Conservation (phyloP, 192 early-diverging fungal genomes). For the Piromyces finnis region DNA sequence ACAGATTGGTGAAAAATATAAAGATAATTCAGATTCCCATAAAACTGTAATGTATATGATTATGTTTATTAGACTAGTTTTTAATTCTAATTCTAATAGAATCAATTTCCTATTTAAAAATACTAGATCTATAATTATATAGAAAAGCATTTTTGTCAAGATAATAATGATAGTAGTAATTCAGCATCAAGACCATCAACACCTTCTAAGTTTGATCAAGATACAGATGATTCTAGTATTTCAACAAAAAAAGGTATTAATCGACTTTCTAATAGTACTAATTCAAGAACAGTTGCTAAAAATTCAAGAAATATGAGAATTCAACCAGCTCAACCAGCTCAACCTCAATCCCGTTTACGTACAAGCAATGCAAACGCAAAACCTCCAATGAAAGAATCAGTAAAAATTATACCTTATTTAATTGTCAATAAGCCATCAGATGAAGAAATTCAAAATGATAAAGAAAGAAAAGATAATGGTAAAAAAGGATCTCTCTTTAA, state of each 20-base stretch:
- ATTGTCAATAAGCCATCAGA: not conserved
- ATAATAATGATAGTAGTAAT: not conserved
- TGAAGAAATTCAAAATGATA: not conserved
- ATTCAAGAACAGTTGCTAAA: not conserved
- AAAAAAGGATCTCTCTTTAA: not conserved
- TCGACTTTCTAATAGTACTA: not conserved
- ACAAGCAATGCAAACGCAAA: not conserved
- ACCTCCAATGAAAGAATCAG: not conserved
- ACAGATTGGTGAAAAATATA: not conserved
- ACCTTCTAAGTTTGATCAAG: not conserved
- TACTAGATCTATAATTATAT: not conserved
- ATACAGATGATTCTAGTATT: not conserved
- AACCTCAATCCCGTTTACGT: not conserved
- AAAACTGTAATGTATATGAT: not conserved
- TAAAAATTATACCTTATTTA: not conserved
- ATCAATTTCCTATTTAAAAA: too few species aligned
- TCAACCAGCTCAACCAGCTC: not conserved
- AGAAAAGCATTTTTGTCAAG: not conserved
- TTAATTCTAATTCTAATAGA: too few species aligned
- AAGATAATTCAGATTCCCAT: not conserved
- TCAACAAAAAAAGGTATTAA: not conserved
- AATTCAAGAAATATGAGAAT: not conserved
- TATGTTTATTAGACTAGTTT: too few species aligned
- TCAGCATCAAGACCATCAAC: not conserved
- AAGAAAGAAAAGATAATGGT: not conserved